Percentiles rank a stretch among this genome's conserved stretches.
Evolutionary conservation across 768 basidiomycete species (phyloP).

Genomic region (Pleurotus platypus): DNA sequence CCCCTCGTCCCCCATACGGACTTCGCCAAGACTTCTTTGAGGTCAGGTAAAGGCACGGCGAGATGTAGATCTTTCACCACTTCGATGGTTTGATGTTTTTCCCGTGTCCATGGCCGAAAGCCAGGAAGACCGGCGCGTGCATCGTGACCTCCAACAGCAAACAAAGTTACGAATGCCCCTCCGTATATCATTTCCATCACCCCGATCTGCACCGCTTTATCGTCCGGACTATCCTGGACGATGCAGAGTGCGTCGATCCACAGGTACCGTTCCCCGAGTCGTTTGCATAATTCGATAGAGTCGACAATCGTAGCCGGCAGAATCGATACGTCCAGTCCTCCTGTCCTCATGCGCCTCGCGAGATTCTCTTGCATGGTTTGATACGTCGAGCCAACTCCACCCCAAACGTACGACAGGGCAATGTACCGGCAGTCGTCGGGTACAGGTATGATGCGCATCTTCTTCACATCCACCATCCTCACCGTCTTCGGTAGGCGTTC

Average conservation of each 20-base stretch:
- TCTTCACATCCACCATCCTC: constrained; percentile 1
- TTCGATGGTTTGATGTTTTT: background rate
- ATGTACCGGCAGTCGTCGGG: background rate
- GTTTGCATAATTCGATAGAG: background rate
- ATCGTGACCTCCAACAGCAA: background rate
- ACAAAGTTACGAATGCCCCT: background rate
- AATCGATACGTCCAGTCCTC: background rate
- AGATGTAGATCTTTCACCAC: constrained; percentile 1
- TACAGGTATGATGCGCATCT: background rate
- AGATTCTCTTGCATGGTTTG: background rate
- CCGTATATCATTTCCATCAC: constrained; percentile 4
- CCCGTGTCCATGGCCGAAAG: background rate
- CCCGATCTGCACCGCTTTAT: background rate
- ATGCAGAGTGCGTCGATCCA: background rate
- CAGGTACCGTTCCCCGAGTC: background rate
- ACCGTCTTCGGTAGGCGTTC: background rate
- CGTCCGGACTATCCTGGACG: background rate
- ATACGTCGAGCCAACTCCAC: background rate
- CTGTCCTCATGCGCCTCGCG: background rate
- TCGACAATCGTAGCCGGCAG: background rate
- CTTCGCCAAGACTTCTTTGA: background rate
- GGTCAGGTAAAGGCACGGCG: background rate
- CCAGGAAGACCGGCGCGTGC: background rate
- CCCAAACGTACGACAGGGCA: constrained; percentile 6
- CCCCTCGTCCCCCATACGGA: background rate